Evolutionary conservation across 495 filamentous ascomycete species (phyloP), one percentile per base, ranked within the genome.

Genomic region (Aspergillus campestris): DNA sequence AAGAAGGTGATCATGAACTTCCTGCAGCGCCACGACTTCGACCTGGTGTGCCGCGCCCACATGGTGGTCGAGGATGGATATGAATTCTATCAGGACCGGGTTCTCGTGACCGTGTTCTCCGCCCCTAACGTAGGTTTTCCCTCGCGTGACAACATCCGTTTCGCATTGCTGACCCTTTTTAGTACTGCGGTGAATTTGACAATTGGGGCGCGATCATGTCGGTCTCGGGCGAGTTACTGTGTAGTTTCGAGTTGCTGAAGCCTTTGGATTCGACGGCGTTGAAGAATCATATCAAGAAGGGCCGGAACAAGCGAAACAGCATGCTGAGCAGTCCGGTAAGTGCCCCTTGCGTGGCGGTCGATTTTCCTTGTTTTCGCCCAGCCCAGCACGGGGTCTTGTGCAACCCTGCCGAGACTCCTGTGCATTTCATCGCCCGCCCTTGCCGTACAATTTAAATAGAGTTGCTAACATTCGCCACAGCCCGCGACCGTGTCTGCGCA

Each of bases 31-130:
- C 91, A 97, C 60, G 92, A 99, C 58, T 99, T 99, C 60, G 92
- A 99, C 65, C 67, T 99, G 31, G 90, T 99, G 30, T 97, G 94
- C 62, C 79, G 92, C 40, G 92, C 92, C 40, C 92, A 99, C 71
- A 99, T 99, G 92, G 92, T 99, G 40, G 92, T 99, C 12, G 92
- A 99, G 61, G 92, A 99, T 67, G 92, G 92, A 10, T 99, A 99
- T 68, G 92, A 99, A 56, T 99, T 99, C 65, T 99, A 96, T 60
- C 92, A 86, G 40, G 92, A 99, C 55, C 80, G 92, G 34, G 85
- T 96, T 45, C 67, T 99, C 27, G 92, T 99, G 40, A 99, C 92
- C 1, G 92, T 99, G 8, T 99, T 98, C 58, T 95, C 89, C 43
- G 92, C 92, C 24, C 92, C 92, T 15, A 99, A 98, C 56, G 89